Conservation (phyloP, 2,329 filamentous ascomycete genomes). For the Cladosporium phlei region DNA sequence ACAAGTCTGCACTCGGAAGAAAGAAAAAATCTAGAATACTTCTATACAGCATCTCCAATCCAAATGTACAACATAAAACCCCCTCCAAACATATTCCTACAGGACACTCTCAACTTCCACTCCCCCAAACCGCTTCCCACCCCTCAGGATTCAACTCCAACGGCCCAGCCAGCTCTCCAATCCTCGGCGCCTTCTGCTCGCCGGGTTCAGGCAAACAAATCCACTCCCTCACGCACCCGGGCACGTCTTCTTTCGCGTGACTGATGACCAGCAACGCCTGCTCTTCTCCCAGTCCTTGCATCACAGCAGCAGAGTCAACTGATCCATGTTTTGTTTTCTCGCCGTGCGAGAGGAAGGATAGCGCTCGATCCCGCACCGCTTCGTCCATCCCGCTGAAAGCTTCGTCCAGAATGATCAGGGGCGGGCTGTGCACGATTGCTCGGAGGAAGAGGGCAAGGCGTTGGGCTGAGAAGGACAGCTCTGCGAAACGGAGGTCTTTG, state of each 20-base stretch:
- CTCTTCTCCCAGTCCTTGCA: constrained; percentile 60
- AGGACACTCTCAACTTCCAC: neutral
- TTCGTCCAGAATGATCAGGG: constrained; percentile 49
- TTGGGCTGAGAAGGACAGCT: constrained; percentile 75
- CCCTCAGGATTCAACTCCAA: constrained; percentile 27
- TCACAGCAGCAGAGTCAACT: constrained; percentile 36
- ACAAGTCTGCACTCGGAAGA: too few species aligned
- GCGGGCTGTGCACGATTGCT: constrained; percentile 42
- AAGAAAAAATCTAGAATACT: too few species aligned
- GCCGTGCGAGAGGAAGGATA: constrained; percentile 64
- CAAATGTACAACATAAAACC: neutral
- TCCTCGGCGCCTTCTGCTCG: constrained; percentile 55
- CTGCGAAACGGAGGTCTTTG: constrained; percentile 62
- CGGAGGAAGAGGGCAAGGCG: constrained; percentile 75
- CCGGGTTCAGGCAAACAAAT: constrained; percentile 77
- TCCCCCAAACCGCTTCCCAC: constrained; percentile 31
- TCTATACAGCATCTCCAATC: too few species aligned
- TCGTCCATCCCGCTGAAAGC: constrained; percentile 50
- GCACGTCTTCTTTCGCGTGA: constrained; percentile 86
- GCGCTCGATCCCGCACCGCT: constrained; percentile 74
- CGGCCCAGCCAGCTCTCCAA: constrained; percentile 53
- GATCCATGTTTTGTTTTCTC: constrained; percentile 30
- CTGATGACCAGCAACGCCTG: constrained; percentile 91
- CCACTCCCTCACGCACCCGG: constrained; percentile 76
- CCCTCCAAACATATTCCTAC: neutral